Evolutionary conservation across 768 basidiomycete genomes (phyloP), one percentile per base, ranked within the genome.

Genomic region (Tylopilus rubrobrunneus): DNA sequence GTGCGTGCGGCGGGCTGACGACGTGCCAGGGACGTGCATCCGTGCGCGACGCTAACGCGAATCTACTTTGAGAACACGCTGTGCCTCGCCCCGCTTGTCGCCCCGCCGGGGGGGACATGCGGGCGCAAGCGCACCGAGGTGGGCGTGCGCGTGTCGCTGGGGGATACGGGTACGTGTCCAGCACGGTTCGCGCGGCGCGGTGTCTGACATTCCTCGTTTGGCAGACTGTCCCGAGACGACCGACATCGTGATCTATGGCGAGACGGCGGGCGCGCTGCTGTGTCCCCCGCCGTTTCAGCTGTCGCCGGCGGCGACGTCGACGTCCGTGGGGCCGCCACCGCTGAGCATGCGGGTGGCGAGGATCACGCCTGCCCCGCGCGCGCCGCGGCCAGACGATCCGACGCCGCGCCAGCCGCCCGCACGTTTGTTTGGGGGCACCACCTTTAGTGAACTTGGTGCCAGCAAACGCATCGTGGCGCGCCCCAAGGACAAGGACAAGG

Each of bases 311-410:
- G 42, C 49, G 23, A 42, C 41, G 36, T 70, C 71, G 14, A 49
- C 62, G 9, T 63, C 66, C 3, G 21, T 37, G 44, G 48, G 67
- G 31, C 42, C 61, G 2, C 68, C 67, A 1, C 61, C 60, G 0
- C 58, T 79, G 5, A 59, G 52, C 0, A 64, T 87, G 21, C 70
- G 73, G 17, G 86, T 86, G 7, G 85, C 81, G 0, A 80, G 84
- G 39, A 76, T 88, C 55, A 73, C 76, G 9, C 64, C 78, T 60
- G 63, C 67, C 15, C 72, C 77, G 44, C 74, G 60, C 2, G 56
- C 63, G 0, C 85, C 85, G 5, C 76, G 89, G 34, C 89, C 89
- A 0, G 89, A 91, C 56, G 89, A 91, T 56, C 89, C 87, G 0
- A 88, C 84, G 6, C 89, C 89, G 8, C 85, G 89, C 17, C 74